Conservation (phyloP, 2,329 filamentous ascomycete species). For the Pseudomassariella vexata region DNA sequence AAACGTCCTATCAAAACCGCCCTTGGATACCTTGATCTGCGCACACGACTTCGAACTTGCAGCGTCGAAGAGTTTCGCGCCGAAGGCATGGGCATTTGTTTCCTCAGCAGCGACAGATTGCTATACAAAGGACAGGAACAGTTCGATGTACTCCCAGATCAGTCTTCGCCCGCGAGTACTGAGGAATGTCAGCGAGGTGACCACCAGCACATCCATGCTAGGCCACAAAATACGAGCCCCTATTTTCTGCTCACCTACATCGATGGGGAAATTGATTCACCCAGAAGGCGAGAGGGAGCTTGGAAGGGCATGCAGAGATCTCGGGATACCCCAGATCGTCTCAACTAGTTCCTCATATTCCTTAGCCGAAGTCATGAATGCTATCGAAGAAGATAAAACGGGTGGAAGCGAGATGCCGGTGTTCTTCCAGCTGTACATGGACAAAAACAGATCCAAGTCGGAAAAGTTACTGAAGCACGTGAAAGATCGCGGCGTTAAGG, state of each 20-base stretch:
- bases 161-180: slow-evolving; percentile 8
- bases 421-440: slow-evolving; percentile 11
- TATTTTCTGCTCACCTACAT: slow-evolving; percentile 9
- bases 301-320: slow-evolving; percentile 1
- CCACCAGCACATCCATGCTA: slow-evolving; percentile 5
- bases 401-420: slow-evolving; percentile 2
- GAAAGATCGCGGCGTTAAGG: slow-evolving; percentile 35
- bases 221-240: slow-evolving; percentile 7
- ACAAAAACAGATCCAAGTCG: slow-evolving; percentile 8
- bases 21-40: slow-evolving; percentile 7
- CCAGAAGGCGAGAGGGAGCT: slow-evolving; percentile 8
- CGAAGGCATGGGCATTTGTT: slow-evolving; percentile 7
- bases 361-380: slow-evolving; percentile 4
- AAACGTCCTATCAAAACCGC: slow-evolving; percentile 2
- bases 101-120: slow-evolving; percentile 6
- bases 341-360: slow-evolving; percentile 8
- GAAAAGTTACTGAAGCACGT: slow-evolving; percentile 4
- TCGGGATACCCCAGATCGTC: slow-evolving; percentile 9
- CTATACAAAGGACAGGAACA: slow-evolving; percentile 4
- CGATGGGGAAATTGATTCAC: slow-evolving; percentile 7
- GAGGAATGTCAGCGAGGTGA: slow-evolving; percentile 3
- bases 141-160: slow-evolving; percentile 1
- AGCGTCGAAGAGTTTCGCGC: slow-evolving; percentile 5
- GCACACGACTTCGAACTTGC: slow-evolving; percentile 10
- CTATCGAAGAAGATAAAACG: not conserved